Percentiles rank a stretch among this genome's conserved stretches.
Evolutionary conservation across 345 rosid species (phyloP).

Genomic region (Leavenworthia alabamica): DNA sequence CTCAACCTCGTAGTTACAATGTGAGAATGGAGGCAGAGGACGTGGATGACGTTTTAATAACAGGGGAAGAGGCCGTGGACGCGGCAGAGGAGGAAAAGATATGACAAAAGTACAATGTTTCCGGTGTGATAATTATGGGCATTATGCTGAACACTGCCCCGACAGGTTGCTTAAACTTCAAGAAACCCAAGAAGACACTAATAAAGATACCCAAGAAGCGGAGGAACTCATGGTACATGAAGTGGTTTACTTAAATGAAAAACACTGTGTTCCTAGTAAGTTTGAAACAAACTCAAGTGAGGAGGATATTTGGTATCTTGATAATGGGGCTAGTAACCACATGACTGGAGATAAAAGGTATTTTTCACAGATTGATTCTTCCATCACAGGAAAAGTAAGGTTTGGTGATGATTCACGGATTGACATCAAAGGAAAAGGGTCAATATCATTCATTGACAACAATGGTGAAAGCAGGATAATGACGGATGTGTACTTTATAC

Average conservation of each 20-base stretch:
- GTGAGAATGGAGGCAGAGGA: too few species aligned
- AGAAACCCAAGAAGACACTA: background rate
- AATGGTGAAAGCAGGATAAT: background rate
- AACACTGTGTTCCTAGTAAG: background rate
- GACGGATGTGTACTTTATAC: background rate
- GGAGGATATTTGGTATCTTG: background rate
- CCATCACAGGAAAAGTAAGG: too few species aligned
- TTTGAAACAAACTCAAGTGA: background rate
- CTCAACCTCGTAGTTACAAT: too few species aligned
- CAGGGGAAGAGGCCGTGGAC: too few species aligned
- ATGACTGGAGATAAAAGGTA: background rate
- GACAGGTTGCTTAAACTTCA: background rate
- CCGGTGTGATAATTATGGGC: background rate
- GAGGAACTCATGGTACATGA: background rate
- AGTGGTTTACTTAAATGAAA: background rate
- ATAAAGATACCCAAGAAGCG: background rate
- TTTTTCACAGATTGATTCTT: rapidly evolving
- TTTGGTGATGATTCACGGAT: background rate
- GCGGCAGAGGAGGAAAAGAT: too few species aligned
- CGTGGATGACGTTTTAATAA: too few species aligned
- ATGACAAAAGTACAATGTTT: background rate
- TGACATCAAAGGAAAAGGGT: background rate
- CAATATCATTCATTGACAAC: too few species aligned
- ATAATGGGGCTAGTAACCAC: background rate
- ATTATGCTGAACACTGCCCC: too few species aligned